Conservation (phyloP, 2,329 filamentous ascomycete species). For the Neopestalotiopsis clavispora region DNA sequence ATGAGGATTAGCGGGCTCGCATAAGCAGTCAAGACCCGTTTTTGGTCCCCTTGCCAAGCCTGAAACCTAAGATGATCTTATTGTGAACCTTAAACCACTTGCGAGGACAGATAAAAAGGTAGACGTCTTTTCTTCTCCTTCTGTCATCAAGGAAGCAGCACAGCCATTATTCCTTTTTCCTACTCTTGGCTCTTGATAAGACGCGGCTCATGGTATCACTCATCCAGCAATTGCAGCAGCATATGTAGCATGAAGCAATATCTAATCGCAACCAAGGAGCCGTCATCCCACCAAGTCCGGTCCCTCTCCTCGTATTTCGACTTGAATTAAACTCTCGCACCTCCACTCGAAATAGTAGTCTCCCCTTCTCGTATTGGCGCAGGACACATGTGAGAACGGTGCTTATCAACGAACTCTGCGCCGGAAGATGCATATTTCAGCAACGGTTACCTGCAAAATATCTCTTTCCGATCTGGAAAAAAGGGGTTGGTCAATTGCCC, state of each 20-base stretch:
- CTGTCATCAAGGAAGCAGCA: background rate
- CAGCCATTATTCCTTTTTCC: background rate
- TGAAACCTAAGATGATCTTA: slow-evolving; percentile 4
- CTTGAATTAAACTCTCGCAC: background rate
- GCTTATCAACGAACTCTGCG: background rate
- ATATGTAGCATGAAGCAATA: background rate
- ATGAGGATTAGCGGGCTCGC: background rate
- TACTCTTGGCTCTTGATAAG: background rate
- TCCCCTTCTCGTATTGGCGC: background rate
- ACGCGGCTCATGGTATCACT: background rate
- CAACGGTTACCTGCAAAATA: background rate
- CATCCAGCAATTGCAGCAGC: background rate
- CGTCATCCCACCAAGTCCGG: background rate
- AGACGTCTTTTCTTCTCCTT: background rate
- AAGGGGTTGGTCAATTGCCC: background rate
- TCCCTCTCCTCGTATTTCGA: background rate
- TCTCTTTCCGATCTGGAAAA: background rate
- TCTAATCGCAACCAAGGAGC: background rate
- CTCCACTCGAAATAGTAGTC: background rate
- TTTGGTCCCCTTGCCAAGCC: slow-evolving; percentile 16
- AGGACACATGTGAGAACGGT: background rate
- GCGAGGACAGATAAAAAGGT: background rate
- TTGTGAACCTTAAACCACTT: background rate
- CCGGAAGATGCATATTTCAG: background rate
- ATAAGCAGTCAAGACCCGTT: background rate